These are phyloP conservation scores for Pseudonectria foliicola DNA, from an alignment of 2,329 filamentous ascomycete species.

Conservation along the genomic window DNA sequence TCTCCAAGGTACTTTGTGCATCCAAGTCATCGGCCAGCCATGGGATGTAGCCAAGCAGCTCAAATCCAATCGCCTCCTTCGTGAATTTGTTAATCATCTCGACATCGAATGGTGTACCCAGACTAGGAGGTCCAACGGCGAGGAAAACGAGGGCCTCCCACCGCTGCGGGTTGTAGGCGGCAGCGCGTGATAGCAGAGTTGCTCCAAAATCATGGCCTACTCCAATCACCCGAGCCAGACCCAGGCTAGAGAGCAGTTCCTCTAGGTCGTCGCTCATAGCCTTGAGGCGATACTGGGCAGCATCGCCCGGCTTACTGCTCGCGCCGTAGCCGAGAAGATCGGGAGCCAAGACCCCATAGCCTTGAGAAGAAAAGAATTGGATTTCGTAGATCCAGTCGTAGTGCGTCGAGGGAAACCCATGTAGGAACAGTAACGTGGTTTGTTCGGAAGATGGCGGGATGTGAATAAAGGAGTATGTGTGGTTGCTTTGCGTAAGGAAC, in stretches of 20 bases:
- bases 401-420: constrained; percentile 41
- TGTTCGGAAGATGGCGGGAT: constrained; percentile 10
- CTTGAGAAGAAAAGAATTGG: constrained; percentile 23
- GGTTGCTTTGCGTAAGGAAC: constrained; percentile 12
- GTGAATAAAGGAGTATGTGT: constrained; percentile 26
- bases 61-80: constrained; percentile 19
- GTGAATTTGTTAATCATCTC: constrained; percentile 27
- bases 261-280: constrained; percentile 26
- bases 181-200: constrained; percentile 24
- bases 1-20: constrained; percentile 16
- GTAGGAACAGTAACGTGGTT: constrained; percentile 38
- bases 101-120: constrained; percentile 23
- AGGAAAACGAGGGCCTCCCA: constrained; percentile 20
- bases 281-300: constrained; percentile 23
- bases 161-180: constrained; percentile 18
- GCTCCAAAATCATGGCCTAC: constrained; percentile 31
- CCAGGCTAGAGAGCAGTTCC: constrained; percentile 25
- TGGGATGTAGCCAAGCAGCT: constrained; percentile 26
- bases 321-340: constrained; percentile 35
- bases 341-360: constrained; percentile 35
- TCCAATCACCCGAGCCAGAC: constrained; percentile 35
- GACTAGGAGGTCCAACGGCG: constrained; percentile 22
- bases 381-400: constrained; percentile 37
- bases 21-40: constrained; percentile 15
- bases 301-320: constrained; percentile 25